A percentile compares a stretch with the other conserved stretches of the same genome.
Conservation (phyloP, 2,329 filamentous ascomycete species). For the Parasarocladium wereldwijsianum region DNA sequence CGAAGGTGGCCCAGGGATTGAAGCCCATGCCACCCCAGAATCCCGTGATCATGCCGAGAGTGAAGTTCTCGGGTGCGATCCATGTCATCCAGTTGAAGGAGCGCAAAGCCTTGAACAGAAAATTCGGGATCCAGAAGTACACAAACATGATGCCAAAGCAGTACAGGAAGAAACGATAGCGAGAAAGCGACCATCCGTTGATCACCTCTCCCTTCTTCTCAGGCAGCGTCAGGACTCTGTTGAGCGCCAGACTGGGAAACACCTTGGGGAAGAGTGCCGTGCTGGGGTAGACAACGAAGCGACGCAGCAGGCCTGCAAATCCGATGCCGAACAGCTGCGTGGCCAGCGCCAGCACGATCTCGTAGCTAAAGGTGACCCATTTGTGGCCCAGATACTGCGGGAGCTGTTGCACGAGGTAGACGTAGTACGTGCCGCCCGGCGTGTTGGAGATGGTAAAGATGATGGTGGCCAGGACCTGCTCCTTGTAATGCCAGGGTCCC, state of each 20-base stretch:
- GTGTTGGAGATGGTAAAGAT: constrained; percentile 38
- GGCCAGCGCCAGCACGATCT: constrained; percentile 15
- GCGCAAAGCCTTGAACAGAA: constrained; percentile 29
- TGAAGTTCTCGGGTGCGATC: constrained; percentile 31
- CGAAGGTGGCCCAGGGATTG: constrained; percentile 22
- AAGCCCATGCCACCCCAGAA: constrained; percentile 25
- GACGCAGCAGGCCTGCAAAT: constrained; percentile 31
- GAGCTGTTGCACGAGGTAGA: constrained; percentile 27
- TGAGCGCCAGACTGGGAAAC: constrained; percentile 31
- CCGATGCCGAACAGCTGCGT: constrained; percentile 39
- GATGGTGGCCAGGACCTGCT: constrained; percentile 44
- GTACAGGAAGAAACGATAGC: constrained; percentile 29
- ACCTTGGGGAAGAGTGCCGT: constrained; percentile 37
- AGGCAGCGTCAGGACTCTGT: constrained; percentile 25
- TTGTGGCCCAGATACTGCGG: constrained; percentile 14
- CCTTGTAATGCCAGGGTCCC: constrained; percentile 40
- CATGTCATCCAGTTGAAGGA: constrained; percentile 41
- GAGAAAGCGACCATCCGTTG: constrained; percentile 24
- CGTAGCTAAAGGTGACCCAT: constrained; percentile 21
- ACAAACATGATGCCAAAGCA: constrained; percentile 29
- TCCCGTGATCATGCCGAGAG: constrained; percentile 24
- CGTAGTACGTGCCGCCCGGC: constrained; percentile 30
- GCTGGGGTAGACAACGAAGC: constrained; percentile 36
- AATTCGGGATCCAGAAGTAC: constrained; percentile 38
- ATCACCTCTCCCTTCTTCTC: constrained; percentile 19